Evolutionary conservation across 257 asterid species (phyloP).

Genomic region (Linderniella brevidens): DNA sequence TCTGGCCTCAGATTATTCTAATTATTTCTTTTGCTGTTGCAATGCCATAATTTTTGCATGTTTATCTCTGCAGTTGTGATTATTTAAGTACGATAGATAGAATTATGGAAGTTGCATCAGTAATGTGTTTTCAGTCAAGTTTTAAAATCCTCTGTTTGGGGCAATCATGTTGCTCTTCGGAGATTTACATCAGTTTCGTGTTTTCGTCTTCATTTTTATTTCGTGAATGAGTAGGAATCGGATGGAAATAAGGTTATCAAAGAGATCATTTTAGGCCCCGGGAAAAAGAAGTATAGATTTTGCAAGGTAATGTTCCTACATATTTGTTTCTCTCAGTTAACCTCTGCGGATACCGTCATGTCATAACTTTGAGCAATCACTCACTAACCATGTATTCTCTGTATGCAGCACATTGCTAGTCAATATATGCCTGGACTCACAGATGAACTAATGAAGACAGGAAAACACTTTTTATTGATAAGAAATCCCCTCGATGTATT

Average conservation of each 20-base stretch:
- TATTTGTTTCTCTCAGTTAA: slow-evolving; percentile 1
- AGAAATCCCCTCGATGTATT: slow-evolving; percentile 76
- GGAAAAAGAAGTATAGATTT: slow-evolving; percentile 53
- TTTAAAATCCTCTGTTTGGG: not conserved
- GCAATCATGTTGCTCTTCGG: not conserved
- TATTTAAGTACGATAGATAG: no score
- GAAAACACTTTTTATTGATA: slow-evolving; percentile 70
- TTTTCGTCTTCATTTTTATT: slow-evolving; percentile 4
- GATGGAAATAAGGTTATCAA: slow-evolving; percentile 65
- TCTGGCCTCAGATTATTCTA: not conserved
- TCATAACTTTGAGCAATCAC: slow-evolving; percentile 3
- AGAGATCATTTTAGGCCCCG: slow-evolving; percentile 51
- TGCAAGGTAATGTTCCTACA: slow-evolving; percentile 42
- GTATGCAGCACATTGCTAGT: slow-evolving; percentile 74
- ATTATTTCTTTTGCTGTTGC: not conserved
- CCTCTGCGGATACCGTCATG: not conserved
- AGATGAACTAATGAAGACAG: slow-evolving; percentile 52
- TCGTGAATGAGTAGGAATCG: slow-evolving; percentile 33
- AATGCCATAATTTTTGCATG: no score
- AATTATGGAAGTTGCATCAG: no score
- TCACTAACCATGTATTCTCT: slow-evolving; percentile 7
- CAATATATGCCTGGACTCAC: slow-evolving; percentile 52
- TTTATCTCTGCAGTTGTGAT: no score
- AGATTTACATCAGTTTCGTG: not conserved
- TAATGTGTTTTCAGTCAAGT: not conserved